Evolutionary conservation across 495 filamentous ascomycete species (phyloP).

Genomic region (Aspergillus haitiensis): DNA sequence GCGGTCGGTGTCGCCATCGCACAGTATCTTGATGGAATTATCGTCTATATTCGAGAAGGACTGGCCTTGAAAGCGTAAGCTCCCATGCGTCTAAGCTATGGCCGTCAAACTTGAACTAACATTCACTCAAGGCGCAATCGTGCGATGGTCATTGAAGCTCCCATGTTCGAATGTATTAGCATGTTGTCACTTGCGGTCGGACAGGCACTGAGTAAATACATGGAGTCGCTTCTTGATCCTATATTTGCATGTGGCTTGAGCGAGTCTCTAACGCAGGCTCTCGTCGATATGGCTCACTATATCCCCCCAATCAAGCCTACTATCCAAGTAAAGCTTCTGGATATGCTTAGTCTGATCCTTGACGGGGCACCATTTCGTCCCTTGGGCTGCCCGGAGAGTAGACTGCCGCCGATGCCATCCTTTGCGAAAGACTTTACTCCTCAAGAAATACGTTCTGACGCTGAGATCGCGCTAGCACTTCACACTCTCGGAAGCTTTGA

Average conservation of each 20-base stretch:
- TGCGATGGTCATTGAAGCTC: slow-evolving; percentile 69
- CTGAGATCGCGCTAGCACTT: slow-evolving; percentile 87
- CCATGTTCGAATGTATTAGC: slow-evolving; percentile 97
- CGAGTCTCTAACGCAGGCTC: slow-evolving; percentile 85
- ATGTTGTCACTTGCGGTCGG: slow-evolving; percentile 93
- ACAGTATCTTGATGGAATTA: slow-evolving; percentile 91
- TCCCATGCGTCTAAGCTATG: slow-evolving; percentile 20
- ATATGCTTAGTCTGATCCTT: slow-evolving; percentile 92
- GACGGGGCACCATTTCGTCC: slow-evolving; percentile 89
- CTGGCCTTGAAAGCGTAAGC: slow-evolving; percentile 71
- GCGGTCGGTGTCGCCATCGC: slow-evolving; percentile 88
- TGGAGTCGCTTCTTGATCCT: slow-evolving; percentile 91
- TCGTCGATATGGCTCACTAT: slow-evolving; percentile 98
- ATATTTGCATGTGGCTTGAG: slow-evolving; percentile 96
- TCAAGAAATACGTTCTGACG: slow-evolving; percentile 63
- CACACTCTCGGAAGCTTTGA: slow-evolving; percentile 96
- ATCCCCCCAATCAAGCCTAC: slow-evolving; percentile 89
- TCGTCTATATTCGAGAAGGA: slow-evolving; percentile 88
- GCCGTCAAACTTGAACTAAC: slow-evolving; percentile 23
- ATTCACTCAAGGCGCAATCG: slow-evolving; percentile 59
- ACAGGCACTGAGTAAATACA: slow-evolving; percentile 95
- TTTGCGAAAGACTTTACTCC: slow-evolving; percentile 85
- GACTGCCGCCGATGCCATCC: slow-evolving; percentile 65
- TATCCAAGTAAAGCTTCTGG: slow-evolving; percentile 90
- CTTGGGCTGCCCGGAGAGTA: slow-evolving; percentile 78